Base-by-base conservation (phyloP, 257 asterid genomes). In the Solanum pennellii region DNA sequence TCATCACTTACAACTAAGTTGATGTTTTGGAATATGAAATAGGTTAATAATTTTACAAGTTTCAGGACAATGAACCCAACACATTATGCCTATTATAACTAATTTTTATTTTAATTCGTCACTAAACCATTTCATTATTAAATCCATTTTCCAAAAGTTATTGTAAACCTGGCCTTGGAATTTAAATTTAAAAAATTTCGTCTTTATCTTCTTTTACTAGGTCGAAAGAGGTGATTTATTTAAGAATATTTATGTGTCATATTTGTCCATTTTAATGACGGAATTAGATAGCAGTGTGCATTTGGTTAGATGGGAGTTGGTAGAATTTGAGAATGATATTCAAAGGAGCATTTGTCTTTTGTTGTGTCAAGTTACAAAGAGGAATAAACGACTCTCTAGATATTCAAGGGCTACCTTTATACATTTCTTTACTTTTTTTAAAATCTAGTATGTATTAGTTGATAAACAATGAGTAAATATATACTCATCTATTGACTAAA, bases 301-400 rank as follows among this genome's bases (percentile, higher is more conserved):
- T 44, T 79, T 65, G 86, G 72, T 87, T 89, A 75, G 87, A 79
- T 65, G 66, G 74, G 87, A 60, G 86, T 86, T 84, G 91, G 88
- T 88, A 29, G 85, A 79, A 89, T 87, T 87, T 86, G 84, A 88
- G 87, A 83, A 85, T 79, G 88, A 82, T 87, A 85, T 87, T 12
- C 41, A 31, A 77, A 39, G 7, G 8, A 37, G 9, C 6, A 6
- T 1, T 16, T 29, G 66, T 80, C 84, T 80, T 80, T 80, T 29
- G 18, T 47, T 80, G 15, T 80, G 84, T 47, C 66, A 47, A 47
- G 42, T 14, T 20, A 47, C 66, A 5, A 47, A 27, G 12, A 21
- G 44, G 44, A 16, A 80, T 80, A 80, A 80, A 80, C 42, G 84
- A 27, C 84, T 60, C 84, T 80, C 7, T 27, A 15, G 44, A 16